Base-by-base conservation (phyloP, 768 basidiomycete species). In the Kwoniella sp. region DNA sequence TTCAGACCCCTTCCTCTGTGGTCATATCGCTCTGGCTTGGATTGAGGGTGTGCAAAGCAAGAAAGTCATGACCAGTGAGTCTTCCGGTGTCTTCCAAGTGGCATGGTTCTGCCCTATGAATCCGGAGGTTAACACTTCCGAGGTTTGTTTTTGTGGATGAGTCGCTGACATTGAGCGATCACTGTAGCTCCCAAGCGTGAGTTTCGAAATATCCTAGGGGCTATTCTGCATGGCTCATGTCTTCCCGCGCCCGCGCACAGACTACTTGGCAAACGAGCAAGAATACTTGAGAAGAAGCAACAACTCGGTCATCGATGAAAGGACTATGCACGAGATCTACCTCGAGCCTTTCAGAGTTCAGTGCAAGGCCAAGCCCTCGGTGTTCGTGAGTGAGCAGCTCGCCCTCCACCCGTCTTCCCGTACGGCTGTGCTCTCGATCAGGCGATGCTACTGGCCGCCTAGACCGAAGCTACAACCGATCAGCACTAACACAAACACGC, bases 261-360 rank as follows among this genome's bases (percentile, higher is more conserved):
- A 92, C 74, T 92, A 89, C 65, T 86, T 88, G 25, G 86, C 85
- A 24, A 92, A 91, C 71, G 90, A 92, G 82, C 90, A 90, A 78
- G 90, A 91, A 76, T 84, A 90, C 65, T 88, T 89, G 69, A 84
- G 88, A 10, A 84, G 85, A 79, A 88, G 79, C 26, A 62, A 50
- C 64, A 82, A 86, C 72, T 82, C 81, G 40, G 77, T 86, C 64
- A 77, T 85, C 68, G 81, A 82, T 60, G 83, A 83, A 68, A 82
- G 85, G 21, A 84, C 84, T 2, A 81, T 86, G 47, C 79, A 86
- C 22, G 86, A 86, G 72, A 81, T 86, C 27, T 86, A 86, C 76
- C 81, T 86, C 29, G 86, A 87, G 73, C 88, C 85, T n/a, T 86
- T 86, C 77, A 85, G 85, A 83, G 80, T 86, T 25, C 65, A 71